phyloP scores from a whole-genome alignment of 2,329 filamentous ascomycete genomes.

The Penicillium sp. region DNA sequence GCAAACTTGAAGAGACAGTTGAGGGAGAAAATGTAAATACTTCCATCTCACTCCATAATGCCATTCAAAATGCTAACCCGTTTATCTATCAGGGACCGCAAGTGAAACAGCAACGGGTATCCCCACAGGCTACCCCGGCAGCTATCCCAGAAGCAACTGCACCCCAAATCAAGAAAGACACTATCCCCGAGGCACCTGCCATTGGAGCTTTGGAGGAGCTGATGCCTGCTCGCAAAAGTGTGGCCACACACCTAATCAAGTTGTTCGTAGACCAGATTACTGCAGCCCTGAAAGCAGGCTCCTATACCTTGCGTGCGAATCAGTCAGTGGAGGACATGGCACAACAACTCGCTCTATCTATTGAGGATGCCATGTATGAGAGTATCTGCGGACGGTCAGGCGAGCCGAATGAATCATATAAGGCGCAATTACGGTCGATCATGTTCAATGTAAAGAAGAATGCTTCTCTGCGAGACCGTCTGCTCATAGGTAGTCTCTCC shows the following conservation, averaged over 20 bases:
- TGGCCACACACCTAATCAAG: slow-evolving; percentile 70
- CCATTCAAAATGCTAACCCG: slow-evolving; percentile 25
- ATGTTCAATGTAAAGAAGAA: slow-evolving; percentile 89
- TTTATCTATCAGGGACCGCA: slow-evolving; percentile 38
- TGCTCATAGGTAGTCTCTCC: slow-evolving; percentile 71
- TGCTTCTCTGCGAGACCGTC: slow-evolving; percentile 68
- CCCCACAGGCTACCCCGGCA: slow-evolving; percentile 28
- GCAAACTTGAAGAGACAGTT: slow-evolving; percentile 45
- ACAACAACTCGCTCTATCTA: slow-evolving; percentile 70
- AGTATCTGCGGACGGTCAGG: slow-evolving; percentile 52
- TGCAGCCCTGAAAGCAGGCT: slow-evolving; percentile 64
- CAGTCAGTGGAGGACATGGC: slow-evolving; percentile 64
- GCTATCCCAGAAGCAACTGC: slow-evolving; percentile 26
- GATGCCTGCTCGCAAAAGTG: slow-evolving; percentile 63
- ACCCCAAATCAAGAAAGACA: slow-evolving; percentile 36
- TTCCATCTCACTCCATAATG: not conserved
- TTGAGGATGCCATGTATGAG: slow-evolving; percentile 69
- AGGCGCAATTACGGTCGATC: slow-evolving; percentile 69
- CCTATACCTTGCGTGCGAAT: slow-evolving; percentile 63
- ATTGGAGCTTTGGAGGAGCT: slow-evolving; percentile 48
- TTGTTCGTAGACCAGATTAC: slow-evolving; percentile 66
- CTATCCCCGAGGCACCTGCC: slow-evolving; percentile 34
- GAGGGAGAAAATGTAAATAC: slow-evolving; percentile 37
- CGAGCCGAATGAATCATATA: slow-evolving; percentile 57
- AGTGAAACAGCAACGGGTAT: slow-evolving; percentile 43